A percentile compares a stretch with the other conserved stretches of the same genome.
Evolutionary conservation across 1,284 basidiomycete species (phyloP).

Genomic region (Xanthoconium separans): DNA sequence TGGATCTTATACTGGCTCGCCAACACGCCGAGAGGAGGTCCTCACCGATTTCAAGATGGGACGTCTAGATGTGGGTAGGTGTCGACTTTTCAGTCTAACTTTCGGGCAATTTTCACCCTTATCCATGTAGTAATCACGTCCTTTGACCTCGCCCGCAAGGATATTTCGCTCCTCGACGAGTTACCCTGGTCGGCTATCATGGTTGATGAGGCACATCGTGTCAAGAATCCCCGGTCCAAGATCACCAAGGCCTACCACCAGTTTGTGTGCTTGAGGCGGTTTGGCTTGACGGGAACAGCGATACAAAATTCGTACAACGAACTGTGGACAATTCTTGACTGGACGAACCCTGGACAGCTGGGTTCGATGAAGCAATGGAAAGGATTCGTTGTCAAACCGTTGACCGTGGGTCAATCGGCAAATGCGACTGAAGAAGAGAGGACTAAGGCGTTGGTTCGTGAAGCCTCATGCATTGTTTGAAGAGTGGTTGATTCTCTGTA

Average conservation of each 20-base stretch:
- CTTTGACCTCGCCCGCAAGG: slow-evolving; percentile 65
- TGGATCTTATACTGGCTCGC: slow-evolving; percentile 59
- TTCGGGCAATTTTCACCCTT: not conserved
- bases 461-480: not conserved
- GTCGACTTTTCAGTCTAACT: not conserved
- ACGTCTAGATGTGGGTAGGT: slow-evolving; percentile 70
- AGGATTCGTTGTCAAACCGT: slow-evolving; percentile 59
- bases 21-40: slow-evolving; percentile 49
- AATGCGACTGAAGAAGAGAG: slow-evolving; percentile 62
- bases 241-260: slow-evolving; percentile 63
- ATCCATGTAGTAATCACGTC: slow-evolving; percentile 60
- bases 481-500: slow-evolving; percentile 23
- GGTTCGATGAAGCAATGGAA: slow-evolving; percentile 73
- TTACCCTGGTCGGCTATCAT: slow-evolving; percentile 71
- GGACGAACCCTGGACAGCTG: slow-evolving; percentile 71
- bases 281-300: slow-evolving; percentile 80
- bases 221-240: slow-evolving; percentile 71
- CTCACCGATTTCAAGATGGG: slow-evolving; percentile 72
- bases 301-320: slow-evolving; percentile 87
- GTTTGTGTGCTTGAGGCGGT: slow-evolving; percentile 62
- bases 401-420: slow-evolving; percentile 67
- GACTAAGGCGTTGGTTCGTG: slow-evolving; percentile 51
- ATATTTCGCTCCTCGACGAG: slow-evolving; percentile 63
- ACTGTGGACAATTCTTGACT: slow-evolving; percentile 80
- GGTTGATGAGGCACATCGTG: slow-evolving; percentile 80